Conservation (phyloP, 345 rosid genomes). For the Arabis alpina region DNA sequence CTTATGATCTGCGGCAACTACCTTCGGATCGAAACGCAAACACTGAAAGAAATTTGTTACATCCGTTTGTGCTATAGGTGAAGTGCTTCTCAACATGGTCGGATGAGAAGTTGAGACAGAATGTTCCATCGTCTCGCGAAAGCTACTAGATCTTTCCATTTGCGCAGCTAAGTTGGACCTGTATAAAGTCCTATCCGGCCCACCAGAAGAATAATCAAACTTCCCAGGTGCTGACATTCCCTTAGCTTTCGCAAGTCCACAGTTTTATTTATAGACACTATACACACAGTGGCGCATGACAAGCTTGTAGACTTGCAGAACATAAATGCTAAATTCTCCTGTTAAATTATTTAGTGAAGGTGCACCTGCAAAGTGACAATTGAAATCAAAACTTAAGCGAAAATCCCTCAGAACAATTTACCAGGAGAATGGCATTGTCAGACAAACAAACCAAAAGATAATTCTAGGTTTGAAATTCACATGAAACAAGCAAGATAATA, state of each 20-base stretch:
- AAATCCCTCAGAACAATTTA: conserved; percentile 7
- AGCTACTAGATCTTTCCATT: conserved; percentile 87
- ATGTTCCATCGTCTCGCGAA: conserved; percentile 78
- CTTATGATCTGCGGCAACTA: conserved; percentile 73
- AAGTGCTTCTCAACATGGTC: conserved; percentile 65
- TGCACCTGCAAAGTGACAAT: conserved; percentile 55
- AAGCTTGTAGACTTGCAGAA: conserved; percentile 51
- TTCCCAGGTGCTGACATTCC: conserved; percentile 86
- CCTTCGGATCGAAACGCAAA: conserved; percentile 78
- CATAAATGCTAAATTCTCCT: conserved; percentile 58
- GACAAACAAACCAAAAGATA: conserved; percentile 1
- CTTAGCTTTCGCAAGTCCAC: conserved; percentile 56
- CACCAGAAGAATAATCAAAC: conserved; percentile 82
- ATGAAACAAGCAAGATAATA: conserved; percentile 11
- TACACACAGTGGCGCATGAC: conserved; percentile 71
- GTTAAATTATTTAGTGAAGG: conserved; percentile 20
- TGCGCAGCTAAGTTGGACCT: conserved; percentile 78
- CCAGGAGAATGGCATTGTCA: conserved; percentile 9
- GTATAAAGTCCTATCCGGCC: conserved; percentile 80
- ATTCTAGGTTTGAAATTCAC: background rate
- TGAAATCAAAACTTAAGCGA: conserved; percentile 29
- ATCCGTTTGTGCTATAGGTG: conserved; percentile 66
- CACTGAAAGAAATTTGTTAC: conserved; percentile 73
- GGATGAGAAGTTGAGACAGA: conserved; percentile 72
- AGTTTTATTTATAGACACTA: conserved; percentile 51